Conservation (phyloP, 257 asterid genomes). For the Agastache rugosa region DNA sequence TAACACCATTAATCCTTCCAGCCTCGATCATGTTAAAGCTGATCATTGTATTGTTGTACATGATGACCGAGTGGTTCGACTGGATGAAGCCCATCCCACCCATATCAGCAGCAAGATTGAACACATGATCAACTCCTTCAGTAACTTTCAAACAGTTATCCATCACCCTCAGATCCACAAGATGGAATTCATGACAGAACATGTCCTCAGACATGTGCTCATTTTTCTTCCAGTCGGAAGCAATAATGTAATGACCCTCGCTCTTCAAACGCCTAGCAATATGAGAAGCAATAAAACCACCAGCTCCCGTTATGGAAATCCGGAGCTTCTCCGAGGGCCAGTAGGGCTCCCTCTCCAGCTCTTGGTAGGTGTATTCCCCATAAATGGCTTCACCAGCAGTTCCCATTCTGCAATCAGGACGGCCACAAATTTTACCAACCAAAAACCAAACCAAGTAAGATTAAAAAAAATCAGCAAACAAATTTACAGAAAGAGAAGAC, state of each 20-base stretch:
- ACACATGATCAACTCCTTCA: constrained; percentile 70
- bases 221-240: constrained; percentile 91
- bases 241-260: constrained; percentile 84
- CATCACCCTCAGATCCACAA: constrained; percentile 91
- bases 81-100: constrained; percentile 95
- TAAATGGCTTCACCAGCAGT: constrained; percentile 57
- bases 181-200: constrained; percentile 89
- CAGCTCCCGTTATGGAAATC: constrained; percentile 84
- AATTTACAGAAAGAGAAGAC: background rate
- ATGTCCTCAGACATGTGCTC: constrained; percentile 94
- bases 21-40: constrained; percentile 93
- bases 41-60: constrained; percentile 91
- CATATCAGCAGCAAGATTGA: constrained; percentile 93
- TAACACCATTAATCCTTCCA: constrained; percentile 69
- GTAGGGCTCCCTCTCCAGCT: constrained; percentile 82
- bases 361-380: constrained; percentile 77
- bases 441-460: constrained; percentile 1
- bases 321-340: constrained; percentile 82
- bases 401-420: constrained; percentile 67
- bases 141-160: constrained; percentile 84
- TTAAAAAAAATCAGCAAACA: background rate
- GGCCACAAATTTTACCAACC: background rate
- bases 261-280: constrained; percentile 82
- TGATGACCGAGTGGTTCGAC: constrained; percentile 87
- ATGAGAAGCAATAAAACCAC: constrained; percentile 88